Evolutionary conservation across 164 flowering plant species (phyloP), one percentile per base, ranked within the genome.

Genomic region (Piper betle): DNA sequence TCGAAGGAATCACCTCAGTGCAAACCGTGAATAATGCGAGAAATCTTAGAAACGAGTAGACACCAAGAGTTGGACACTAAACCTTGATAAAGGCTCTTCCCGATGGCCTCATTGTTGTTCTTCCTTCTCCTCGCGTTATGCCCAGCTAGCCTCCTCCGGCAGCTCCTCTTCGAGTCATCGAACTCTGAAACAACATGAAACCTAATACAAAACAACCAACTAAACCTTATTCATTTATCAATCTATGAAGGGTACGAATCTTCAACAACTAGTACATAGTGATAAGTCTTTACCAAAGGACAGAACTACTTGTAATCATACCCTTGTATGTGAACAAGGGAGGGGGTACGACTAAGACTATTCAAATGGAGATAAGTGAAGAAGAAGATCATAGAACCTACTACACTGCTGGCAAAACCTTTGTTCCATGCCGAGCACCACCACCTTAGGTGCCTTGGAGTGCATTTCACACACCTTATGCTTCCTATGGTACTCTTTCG

Each of bases 341-440:
- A n/a, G n/a, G n/a, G n/a, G n/a, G n/a, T n/a, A n/a, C n/a, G n/a
- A n/a, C n/a, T n/a, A n/a, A n/a, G n/a, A n/a, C n/a, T n/a, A n/a
- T n/a, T n/a, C n/a, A n/a, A n/a, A n/a, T n/a, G n/a, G n/a, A n/a
- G n/a, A n/a, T n/a, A n/a, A n/a, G n/a, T n/a, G n/a, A n/a, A n/a
- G n/a, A n/a, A n/a, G n/a, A 17, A 15, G 12, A 43, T 3, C 2
- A 15, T 8, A 15, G 50, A 43, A 87, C 94, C 90, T 80, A 74
- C 94, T 87, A 53, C 90, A 87, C 74, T 87, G 94, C 65, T 86
- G 94, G 68, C 94, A 86, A 71, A 86, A 86, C 12, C 93, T 69
- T 66, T 86, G 87, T 38, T 81, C 80, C 13, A 72, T 52, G 6
- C 94, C 94, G 52, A 74, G 73, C 33, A 81, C 85, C 56, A 76